Conservation (phyloP, 805 yeast genomes). For the Candida takata region DNA sequence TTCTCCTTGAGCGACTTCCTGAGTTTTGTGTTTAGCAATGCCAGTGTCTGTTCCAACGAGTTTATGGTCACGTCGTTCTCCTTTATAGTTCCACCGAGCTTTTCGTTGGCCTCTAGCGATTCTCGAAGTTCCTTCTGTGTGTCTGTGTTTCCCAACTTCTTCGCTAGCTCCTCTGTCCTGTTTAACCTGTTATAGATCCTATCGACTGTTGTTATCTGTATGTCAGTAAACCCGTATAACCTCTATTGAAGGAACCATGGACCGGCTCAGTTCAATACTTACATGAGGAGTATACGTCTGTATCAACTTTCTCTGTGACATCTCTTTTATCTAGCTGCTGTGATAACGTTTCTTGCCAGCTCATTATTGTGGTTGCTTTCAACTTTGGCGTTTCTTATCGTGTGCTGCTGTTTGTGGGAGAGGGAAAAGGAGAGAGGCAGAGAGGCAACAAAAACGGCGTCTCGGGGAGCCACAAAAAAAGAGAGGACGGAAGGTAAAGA, state of each 20-base stretch:
- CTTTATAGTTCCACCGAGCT: background rate
- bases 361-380: background rate
- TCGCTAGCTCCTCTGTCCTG: constrained; percentile 11
- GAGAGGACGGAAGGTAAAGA: background rate
- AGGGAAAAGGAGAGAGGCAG: background rate
- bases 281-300: constrained; percentile 6
- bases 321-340: constrained; percentile 13
- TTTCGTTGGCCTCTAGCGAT: constrained; percentile 4
- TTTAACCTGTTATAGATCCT: constrained; percentile 9
- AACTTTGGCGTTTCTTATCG: background rate
- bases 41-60: constrained; percentile 3
- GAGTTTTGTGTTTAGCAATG: constrained; percentile 18
- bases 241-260: background rate
- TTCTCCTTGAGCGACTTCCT: constrained; percentile 22
- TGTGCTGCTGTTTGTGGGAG: background rate
- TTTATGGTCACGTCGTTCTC: constrained; percentile 4
- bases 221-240: background rate
- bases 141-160: constrained; percentile 3
- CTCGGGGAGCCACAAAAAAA: no score
- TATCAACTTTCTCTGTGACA: constrained; percentile 5
- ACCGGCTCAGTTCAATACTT: constrained; percentile 3
- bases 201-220: constrained; percentile 5
- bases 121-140: constrained; percentile 4
- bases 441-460: background rate
- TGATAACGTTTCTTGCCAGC: constrained; percentile 9